Conservation (phyloP, 2,329 filamentous ascomycete genomes). For the Dactylonectria estremocensis region DNA sequence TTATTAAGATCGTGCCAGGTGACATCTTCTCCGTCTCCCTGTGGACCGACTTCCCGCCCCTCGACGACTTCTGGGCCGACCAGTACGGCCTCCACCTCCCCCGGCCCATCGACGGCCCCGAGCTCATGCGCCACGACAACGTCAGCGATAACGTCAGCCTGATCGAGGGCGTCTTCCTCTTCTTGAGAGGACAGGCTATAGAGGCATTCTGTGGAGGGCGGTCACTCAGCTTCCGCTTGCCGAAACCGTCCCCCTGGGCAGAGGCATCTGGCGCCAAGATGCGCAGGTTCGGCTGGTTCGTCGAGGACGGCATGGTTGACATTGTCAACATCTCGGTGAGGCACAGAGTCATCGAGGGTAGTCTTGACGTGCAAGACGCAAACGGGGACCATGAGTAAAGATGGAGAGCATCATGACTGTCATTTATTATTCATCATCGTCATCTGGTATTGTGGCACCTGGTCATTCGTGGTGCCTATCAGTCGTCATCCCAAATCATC, state of each 20-base stretch:
- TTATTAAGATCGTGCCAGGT: too few relatives aligned
- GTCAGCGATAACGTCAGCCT: too few relatives aligned
- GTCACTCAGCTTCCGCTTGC: conserved; percentile 50
- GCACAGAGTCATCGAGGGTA: conserved; percentile 34
- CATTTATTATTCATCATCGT: conserved; percentile 10
- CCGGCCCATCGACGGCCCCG: conserved; percentile 53
- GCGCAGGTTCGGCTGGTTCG: conserved; percentile 50
- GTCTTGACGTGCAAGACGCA: conserved; percentile 38
- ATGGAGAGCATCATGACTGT: neutral
- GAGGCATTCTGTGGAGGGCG: conserved; percentile 51
- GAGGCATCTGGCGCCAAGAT: conserved; percentile 30
- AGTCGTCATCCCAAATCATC: conserved; percentile 41
- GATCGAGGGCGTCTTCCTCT: conserved; percentile 43
- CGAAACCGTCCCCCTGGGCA: conserved; percentile 33
- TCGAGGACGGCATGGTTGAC: conserved; percentile 50
- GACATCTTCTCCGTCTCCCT: conserved; percentile 50
- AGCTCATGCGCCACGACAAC: conserved; percentile 52
- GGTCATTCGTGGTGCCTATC: too few relatives aligned
- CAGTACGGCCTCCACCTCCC: conserved; percentile 53
- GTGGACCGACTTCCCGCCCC: conserved; percentile 50
- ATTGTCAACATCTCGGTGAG: conserved; percentile 46
- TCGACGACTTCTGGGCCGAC: conserved; percentile 58
- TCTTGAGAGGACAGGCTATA: conserved; percentile 47
- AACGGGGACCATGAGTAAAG: conserved; percentile 41
- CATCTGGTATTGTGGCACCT: neutral